A percentile compares a stretch with the other conserved stretches of the same genome.
Evolutionary conservation across 164 flowering plant genomes (phyloP).

Genomic region (Akebia trifoliata): DNA sequence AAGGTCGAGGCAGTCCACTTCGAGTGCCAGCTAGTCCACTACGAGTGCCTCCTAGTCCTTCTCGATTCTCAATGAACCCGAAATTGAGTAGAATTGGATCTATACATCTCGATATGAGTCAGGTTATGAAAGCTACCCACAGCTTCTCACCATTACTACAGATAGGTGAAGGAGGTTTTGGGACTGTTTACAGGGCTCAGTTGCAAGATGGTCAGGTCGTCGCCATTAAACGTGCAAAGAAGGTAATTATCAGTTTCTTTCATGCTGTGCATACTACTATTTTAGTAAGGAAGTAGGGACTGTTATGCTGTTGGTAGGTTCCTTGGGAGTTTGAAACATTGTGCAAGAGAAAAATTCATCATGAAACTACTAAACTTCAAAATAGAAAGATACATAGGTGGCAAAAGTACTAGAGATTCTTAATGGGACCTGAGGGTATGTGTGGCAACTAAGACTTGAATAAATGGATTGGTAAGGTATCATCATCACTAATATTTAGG

Average conservation of each 20-base stretch:
- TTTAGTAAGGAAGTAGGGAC: not conserved
- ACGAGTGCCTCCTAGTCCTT: constrained; percentile 84
- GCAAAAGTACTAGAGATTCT: no score
- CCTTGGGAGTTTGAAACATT: no score
- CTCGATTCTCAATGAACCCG: constrained; percentile 63
- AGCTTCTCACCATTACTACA: constrained; percentile 60
- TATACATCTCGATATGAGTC: constrained; percentile 61
- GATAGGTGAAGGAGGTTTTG: constrained; percentile 94
- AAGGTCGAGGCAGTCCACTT: constrained; percentile 37
- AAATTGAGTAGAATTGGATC: constrained; percentile 59
- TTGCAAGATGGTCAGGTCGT: constrained; percentile 75
- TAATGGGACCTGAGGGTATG: no score
- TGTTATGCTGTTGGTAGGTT: no score
- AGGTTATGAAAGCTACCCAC: constrained; percentile 67
- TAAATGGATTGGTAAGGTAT: no score
- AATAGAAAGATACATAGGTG: no score
- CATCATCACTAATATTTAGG: no score
- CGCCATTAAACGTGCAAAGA: constrained; percentile 90
- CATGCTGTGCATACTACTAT: no score
- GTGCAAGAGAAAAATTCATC: no score
- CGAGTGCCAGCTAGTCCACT: constrained; percentile 30
- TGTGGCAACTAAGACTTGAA: no score
- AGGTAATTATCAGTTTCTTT: constrained; percentile 41
- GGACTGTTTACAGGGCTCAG: constrained; percentile 77
- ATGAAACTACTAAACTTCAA: no score